Evolutionary conservation across 169 alveolate genomes (phyloP), one percentile per base, ranked within the genome.

Genomic region (Babesia bigemina): DNA sequence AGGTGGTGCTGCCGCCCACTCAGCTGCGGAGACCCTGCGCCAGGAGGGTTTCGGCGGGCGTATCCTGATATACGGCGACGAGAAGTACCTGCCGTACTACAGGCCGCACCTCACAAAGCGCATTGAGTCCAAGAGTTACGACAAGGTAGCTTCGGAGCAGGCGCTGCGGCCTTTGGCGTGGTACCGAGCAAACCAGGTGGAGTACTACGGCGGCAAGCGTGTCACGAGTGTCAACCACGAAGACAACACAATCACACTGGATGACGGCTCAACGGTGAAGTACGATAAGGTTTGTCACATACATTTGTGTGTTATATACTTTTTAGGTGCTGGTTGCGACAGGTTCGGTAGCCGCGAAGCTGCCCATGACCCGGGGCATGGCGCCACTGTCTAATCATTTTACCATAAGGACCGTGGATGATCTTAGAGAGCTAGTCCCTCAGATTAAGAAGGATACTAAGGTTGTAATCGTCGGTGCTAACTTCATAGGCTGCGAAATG

Each of bases 1-100:
- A 0, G 95, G 94, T 0, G 97, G 97, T 16, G 94, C 96, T 6
- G 95, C 96, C 44, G 95, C 94, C 0, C 78, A 74, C 49, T 90
- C 95, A 4, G 96, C 97, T 9, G 88, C 88, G 2, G 97, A 92
- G 66, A 86, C 95, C 21, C 77, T 93, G 53, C 73, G 94, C 6
- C 63, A 81, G n/a, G 78, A 86, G 56, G 97, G 97, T 24, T 93
- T 74, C 63, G 55, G 67, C n/a, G 96, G 88, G 14, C 88, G 88
- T 28, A 75, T 83, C 19, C n/a, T 74, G 39, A 83, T 83, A 29
- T 83, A 74, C 50, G 81, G 83, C 17, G 90, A 73, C 52, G 94
- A 90, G 67, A 14, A 44, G 4, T 72, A 86, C 62, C 66, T 84
- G 47, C 94, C 94, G 13, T 90, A 90, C 59, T 89, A 90, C 74